Evolutionary conservation across 305 asterid genomes (phyloP), one percentile per base, ranked within the genome.

Genomic region (Fraxinus floribunda): DNA sequence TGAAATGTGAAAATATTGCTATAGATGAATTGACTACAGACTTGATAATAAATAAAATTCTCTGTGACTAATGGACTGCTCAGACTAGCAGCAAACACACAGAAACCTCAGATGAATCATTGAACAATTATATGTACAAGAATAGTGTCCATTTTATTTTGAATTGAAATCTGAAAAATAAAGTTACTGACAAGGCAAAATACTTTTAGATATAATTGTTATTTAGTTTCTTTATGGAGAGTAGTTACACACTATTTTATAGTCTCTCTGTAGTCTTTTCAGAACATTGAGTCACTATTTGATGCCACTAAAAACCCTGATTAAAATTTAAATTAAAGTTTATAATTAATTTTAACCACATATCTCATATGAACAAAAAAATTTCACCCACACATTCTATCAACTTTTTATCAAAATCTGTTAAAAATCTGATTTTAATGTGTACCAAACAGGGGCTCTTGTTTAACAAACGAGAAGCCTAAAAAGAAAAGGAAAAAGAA

Each of bases 71-170:
- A 76, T 64, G 49, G 39, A 49, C 29, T 44, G 78, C 62, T 64
- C 52, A 34, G 64, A 68, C 71, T 77, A 30, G 41, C 79, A 64
- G 75, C 39, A 20, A n/a, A 62, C 46, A 39, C 24, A 24, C 71
- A 78, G 4, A 62, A 73, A 16, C 79, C 41, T 46, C 13, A 55
- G 79, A 81, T 44, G 70, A 24, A 64, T 30, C 71, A 46, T 80
- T 0, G n/a, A 66, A 29, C 74, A 66, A 66, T 66, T 24, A 24
- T 68, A 29, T 29, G 75, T 11, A 29, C 9, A 11, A 26, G 35
- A 71, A 71, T n/a, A 32, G 41, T 71, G 44, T 71, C 75, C 75
- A 11, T 38, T 68, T 68, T 13, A 29, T 68, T 18, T 68, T 29
- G 75, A 68, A 29, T 29, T 3, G 18, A 29, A 66, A 66, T 66